A percentile compares a stretch with the other conserved stretches of the same genome.
Evolutionary conservation across 805 yeast genomes (phyloP).

Genomic region (Cyberlindnera galapagoensis): DNA sequence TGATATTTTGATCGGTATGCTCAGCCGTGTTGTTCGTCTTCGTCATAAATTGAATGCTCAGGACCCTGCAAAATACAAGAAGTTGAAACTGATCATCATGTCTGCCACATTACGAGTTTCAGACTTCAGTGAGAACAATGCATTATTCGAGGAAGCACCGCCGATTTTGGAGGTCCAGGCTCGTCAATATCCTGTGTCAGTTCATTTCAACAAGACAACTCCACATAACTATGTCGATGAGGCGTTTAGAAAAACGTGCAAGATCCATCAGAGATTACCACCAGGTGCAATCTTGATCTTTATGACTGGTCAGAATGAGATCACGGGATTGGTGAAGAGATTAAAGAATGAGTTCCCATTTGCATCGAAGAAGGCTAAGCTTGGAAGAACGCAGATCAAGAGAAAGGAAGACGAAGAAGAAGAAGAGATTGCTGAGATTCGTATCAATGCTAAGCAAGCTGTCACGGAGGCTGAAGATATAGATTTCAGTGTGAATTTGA

Average conservation of each 20-base stretch:
- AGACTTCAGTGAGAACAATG: slow-evolving; percentile 80
- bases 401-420: slow-evolving; percentile 22
- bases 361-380: slow-evolving; percentile 23
- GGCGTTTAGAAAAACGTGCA: slow-evolving; percentile 75
- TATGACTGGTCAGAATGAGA: slow-evolving; percentile 93
- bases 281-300: slow-evolving; percentile 92
- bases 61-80: slow-evolving; percentile 44
- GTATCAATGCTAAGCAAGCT: slow-evolving; percentile 50
- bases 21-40: slow-evolving; percentile 75
- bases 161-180: slow-evolving; percentile 89
- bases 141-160: slow-evolving; percentile 65
- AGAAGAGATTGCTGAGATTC: slow-evolving; percentile 36
- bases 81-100: slow-evolving; percentile 84
- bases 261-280: slow-evolving; percentile 81
- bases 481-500: slow-evolving; percentile 53
- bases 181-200: slow-evolving; percentile 88
- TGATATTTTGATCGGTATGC: slow-evolving; percentile 90
- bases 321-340: slow-evolving; percentile 63
- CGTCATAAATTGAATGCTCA: slow-evolving; percentile 49
- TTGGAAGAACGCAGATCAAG: no score
- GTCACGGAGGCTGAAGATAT: slow-evolving; percentile 85
- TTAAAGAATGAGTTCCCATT: slow-evolving; percentile 66
- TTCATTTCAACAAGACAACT: slow-evolving; percentile 83
- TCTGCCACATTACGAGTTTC: slow-evolving; percentile 93
- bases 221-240: slow-evolving; percentile 76